phyloP scores from a whole-genome alignment of 2,329 filamentous ascomycete genomes.

The Elsinoe arachidis region DNA sequence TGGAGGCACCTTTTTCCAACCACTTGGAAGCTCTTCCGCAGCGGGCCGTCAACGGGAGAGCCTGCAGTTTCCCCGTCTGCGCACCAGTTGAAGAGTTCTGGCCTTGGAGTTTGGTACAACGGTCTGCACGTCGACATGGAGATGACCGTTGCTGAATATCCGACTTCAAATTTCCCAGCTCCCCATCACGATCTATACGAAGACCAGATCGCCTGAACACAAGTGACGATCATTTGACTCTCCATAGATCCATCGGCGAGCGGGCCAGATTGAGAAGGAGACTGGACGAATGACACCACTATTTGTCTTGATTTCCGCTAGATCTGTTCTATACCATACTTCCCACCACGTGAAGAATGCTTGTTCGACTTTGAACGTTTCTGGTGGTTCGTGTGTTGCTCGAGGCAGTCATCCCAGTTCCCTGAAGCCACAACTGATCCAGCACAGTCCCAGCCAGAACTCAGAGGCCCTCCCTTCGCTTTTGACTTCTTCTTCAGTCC shows the following conservation, averaged over 20 bases:
- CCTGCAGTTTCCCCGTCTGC: neutral
- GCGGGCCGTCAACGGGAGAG: neutral
- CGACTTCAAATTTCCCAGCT: conserved; percentile 8
- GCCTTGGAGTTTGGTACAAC: neutral
- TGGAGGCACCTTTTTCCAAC: neutral
- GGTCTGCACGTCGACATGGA: conserved; percentile 9
- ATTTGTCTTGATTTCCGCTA: neutral
- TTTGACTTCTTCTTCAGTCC: neutral
- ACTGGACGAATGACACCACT: neutral
- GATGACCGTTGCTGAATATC: conserved; percentile 10
- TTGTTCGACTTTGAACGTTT: neutral
- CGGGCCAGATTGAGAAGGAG: neutral
- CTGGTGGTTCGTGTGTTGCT: neutral
- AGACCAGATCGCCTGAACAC: neutral
- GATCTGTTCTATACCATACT: neutral
- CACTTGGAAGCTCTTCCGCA: neutral
- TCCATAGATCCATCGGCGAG: neutral
- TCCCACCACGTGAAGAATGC: neutral
- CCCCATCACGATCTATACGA: neutral
- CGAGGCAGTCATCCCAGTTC: neutral
- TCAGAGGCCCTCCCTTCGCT: neutral
- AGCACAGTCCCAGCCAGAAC: neutral
- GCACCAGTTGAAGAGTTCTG: neutral
- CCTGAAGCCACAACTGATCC: neutral
- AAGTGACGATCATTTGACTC: neutral